These are phyloP conservation scores for Polytrichum commune DNA, from an alignment of 225 moss, liverwort and hornwort species.

Conservation along the genomic window DNA sequence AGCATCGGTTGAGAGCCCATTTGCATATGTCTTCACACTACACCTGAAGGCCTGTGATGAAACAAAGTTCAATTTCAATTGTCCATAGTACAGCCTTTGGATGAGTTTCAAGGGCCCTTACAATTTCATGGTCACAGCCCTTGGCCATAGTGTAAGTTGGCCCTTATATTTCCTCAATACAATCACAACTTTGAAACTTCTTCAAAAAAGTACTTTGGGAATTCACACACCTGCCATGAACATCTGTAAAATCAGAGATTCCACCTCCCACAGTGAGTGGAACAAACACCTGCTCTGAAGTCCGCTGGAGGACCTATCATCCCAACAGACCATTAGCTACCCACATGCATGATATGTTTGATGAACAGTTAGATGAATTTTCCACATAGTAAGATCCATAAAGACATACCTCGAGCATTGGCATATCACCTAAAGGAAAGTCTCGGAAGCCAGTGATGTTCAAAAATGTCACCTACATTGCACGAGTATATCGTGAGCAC, in stretches of 20 bases:
- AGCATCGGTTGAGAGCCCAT: no score
- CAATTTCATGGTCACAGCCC: no score
- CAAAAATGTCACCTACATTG: conserved; percentile 75
- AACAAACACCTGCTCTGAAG: conserved; percentile 87
- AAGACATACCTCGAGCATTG: conserved; percentile 84
- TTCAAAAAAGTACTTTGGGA: neutral
- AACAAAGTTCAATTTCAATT: no score
- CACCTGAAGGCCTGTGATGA: no score
- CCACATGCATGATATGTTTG: conserved; percentile 4
- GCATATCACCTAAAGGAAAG: conserved; percentile 95
- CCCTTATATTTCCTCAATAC: neutral
- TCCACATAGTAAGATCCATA: neutral
- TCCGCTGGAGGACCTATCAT: conserved; percentile 74
- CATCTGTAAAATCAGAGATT: conserved; percentile 89
- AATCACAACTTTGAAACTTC: neutral
- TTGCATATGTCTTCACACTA: no score
- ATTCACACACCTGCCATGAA: conserved; percentile 68
- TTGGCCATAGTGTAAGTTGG: no score
- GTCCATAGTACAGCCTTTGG: no score
- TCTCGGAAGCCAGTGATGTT: conserved; percentile 98
- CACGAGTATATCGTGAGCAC: no score
- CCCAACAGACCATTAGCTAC: conserved; percentile 12
- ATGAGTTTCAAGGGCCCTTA: no score
- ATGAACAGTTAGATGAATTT: neutral
- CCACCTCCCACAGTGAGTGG: conserved; percentile 98